Base-by-base conservation (phyloP, 2,329 filamentous ascomycete genomes). In the Penicillium sp. region DNA sequence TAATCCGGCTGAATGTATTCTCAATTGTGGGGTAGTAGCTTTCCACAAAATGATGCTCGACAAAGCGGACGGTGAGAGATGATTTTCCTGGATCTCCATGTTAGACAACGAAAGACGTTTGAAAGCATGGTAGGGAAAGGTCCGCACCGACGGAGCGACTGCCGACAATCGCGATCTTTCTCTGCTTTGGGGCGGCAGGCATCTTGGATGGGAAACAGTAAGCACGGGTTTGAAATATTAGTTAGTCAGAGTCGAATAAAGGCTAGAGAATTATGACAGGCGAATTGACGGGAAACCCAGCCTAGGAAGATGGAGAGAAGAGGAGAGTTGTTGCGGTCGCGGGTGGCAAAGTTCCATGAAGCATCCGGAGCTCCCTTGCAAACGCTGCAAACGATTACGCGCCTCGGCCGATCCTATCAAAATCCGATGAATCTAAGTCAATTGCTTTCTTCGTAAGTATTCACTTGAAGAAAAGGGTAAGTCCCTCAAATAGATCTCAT, bases 11-110 rank as follows among this genome's bases (percentile, higher is more conserved):
- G 69, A 98, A 98, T 2, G 91, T 97, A 70, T 97, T 98, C 71
- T 98, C 93, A 64, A 98, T 97, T 32, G 93, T 98, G 28, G 93
- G 93, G 70, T 98, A 98, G 74, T 98, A 98, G 70, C 87, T 94
- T 71, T 98, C 93, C 65, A 98, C 91, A 67, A 98, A 98, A 73
- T 95, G 90, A 53, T 89, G 89, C 68, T 98, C 93, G 65, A 96
- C 91, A 66, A 93, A 97, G 67, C 91, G 91, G 39, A 97, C 93
- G 10, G 93, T 95, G 56, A 98, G 82, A 44, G 91, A 97, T 18
- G 89, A 96, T 78, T 98, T 98, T 71, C 93, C 93, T 97, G 62
- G 49, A 51, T 26, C 44, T 10, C n/a, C 44, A 22, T 18, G 13
- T 54, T 23, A 41, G 39, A 29, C 3, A 9, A 23, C 8, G 22